phyloP scores from a whole-genome alignment of 1,284 basidiomycete genomes.

The Paramarasmius palmivorus region DNA sequence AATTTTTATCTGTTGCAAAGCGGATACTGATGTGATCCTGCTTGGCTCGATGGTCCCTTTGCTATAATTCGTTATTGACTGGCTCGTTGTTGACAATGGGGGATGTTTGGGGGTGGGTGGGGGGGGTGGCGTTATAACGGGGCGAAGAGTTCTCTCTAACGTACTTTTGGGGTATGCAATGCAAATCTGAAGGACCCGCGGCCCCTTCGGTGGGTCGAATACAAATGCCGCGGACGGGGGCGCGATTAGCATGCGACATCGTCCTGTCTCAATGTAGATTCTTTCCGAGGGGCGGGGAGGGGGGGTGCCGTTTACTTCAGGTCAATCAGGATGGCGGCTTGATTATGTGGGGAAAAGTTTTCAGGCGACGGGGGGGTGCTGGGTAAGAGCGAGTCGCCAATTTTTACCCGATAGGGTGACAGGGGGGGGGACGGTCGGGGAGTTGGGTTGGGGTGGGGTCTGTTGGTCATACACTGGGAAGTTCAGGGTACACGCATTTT shows the following conservation, averaged over 20 bases:
- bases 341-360: no score
- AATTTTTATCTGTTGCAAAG: conserved; percentile 42
- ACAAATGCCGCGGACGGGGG: conserved; percentile 31
- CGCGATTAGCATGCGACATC: conserved; percentile 40
- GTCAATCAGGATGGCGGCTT: conserved; percentile 35
- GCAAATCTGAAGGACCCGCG: conserved; percentile 40
- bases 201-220: conserved; percentile 25
- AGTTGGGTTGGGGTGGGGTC: conserved; percentile 12
- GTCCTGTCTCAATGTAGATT: conserved; percentile 51
- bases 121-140: conserved; percentile 30
- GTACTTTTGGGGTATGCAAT: conserved; percentile 48
- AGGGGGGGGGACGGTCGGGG: no score
- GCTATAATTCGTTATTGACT: conserved; percentile 32
- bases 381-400: conserved; percentile 41
- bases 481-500: no score
- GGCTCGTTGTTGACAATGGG: no score
- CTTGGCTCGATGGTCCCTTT: conserved; percentile 43
- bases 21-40: conserved; percentile 32
- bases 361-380: conserved; percentile 39
- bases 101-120: no score
- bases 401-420: conserved; percentile 46
- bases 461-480: no score
- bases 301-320: conserved; percentile 42
- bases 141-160: conserved; percentile 47
- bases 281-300: no score